These are phyloP conservation scores for Exidia glandulosa DNA, from an alignment of 768 basidiomycete genomes.

Conservation along the genomic window DNA sequence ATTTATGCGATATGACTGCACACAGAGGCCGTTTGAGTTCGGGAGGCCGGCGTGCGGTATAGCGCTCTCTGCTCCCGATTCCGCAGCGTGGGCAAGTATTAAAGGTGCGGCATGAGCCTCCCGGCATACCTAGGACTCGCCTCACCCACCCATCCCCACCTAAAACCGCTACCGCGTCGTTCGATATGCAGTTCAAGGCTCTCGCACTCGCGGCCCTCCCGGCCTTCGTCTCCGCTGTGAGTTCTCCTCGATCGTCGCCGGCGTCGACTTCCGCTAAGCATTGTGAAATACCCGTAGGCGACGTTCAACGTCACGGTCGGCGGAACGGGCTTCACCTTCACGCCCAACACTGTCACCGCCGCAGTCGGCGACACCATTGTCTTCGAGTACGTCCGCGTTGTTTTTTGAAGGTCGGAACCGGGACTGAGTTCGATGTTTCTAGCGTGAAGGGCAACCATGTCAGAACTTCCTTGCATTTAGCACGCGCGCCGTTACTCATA, in stretches of 20 bases:
- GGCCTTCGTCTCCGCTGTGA: slow-evolving; percentile 22
- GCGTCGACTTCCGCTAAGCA: slow-evolving; percentile 14
- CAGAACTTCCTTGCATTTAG: too few species aligned
- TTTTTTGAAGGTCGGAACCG: neutral
- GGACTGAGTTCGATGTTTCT: neutral
- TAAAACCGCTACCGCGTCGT: slow-evolving; percentile 5
- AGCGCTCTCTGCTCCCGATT: neutral
- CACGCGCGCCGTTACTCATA: too few species aligned
- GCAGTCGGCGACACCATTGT: slow-evolving; percentile 39
- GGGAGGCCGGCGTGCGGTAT: neutral
- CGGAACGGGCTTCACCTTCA: slow-evolving; percentile 27
- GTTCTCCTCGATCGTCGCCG: slow-evolving; percentile 29
- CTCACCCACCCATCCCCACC: slow-evolving; percentile 1
- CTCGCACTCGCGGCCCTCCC: slow-evolving; percentile 21
- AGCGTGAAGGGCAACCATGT: neutral
- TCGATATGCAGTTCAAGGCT: slow-evolving; percentile 22
- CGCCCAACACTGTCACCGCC: slow-evolving; percentile 36
- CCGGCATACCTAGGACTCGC: neutral
- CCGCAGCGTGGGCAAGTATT: neutral
- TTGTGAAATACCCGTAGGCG: slow-evolving; percentile 24
- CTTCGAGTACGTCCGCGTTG: slow-evolving; percentile 25
- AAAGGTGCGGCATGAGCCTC: too few species aligned
- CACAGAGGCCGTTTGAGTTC: too few species aligned
- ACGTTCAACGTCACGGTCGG: slow-evolving; percentile 37
- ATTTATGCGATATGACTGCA: too few species aligned